A percentile compares a stretch with the other conserved stretches of the same genome.
phyloP scores from a whole-genome alignment of 139 green algal genomes.

The Chlamydomonas schloesseri region DNA sequence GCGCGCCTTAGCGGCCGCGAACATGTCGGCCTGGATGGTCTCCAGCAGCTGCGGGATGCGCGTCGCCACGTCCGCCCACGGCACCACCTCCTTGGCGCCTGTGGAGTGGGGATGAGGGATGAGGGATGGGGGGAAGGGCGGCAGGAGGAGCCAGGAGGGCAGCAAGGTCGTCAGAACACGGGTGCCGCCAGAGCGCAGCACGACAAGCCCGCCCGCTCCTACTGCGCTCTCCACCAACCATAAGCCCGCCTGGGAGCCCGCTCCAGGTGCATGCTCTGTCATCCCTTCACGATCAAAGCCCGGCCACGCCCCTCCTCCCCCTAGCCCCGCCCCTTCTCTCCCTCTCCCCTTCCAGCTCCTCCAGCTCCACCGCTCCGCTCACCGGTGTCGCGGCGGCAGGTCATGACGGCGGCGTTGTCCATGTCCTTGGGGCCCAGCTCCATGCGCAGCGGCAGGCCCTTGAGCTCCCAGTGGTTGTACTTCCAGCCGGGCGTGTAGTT shows the following conservation, averaged over 20 bases:
- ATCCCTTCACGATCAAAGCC: no score
- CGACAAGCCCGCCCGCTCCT: no score
- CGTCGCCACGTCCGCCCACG: slow-evolving; percentile 80
- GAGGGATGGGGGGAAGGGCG: no score
- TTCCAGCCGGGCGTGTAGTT: slow-evolving; percentile 98
- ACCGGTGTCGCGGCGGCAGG: slow-evolving; percentile 93
- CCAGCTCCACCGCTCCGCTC: not conserved
- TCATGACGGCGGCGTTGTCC: slow-evolving; percentile 81
- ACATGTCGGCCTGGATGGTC: slow-evolving; percentile 92
- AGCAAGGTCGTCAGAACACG: no score
- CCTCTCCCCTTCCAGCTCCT: not conserved
- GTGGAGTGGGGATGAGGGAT: not conserved
- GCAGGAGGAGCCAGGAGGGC: no score
- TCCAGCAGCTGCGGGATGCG: slow-evolving; percentile 79
- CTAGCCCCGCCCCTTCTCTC: no score
- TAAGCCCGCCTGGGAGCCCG: no score
- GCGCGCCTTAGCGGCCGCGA: slow-evolving; percentile 65
- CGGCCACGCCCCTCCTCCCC: no score
- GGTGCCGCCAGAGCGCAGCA: no score
- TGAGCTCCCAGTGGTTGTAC: slow-evolving; percentile 99
- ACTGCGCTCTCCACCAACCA: no score
- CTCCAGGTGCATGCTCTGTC: no score
- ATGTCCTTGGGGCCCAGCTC: slow-evolving; percentile 98
- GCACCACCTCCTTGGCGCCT: slow-evolving; percentile 87
- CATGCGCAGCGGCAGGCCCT: slow-evolving; percentile 93